Evolutionary conservation across 2,329 filamentous ascomycete genomes (phyloP), one percentile per base, ranked within the genome.

Genomic region (Didymella keratinophila): DNA sequence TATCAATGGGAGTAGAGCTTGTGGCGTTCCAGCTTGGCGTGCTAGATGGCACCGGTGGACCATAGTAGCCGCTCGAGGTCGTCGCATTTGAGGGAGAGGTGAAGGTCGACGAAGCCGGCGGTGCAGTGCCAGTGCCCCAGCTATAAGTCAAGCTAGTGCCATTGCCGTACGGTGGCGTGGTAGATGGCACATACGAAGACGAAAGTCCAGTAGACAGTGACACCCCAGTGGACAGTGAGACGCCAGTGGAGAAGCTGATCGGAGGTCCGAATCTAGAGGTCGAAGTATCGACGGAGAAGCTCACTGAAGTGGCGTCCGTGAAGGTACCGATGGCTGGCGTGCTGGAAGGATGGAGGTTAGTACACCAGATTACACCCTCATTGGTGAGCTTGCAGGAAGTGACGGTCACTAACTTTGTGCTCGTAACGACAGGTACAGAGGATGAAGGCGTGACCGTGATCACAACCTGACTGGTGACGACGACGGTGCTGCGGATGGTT

Each of bases 221-320:
- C 7, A 52, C 36, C 10, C 44, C 43, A 36, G 54, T 57, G 2
- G 54, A 51, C 23, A 25, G 23, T 7, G 45, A 18, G 8, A 36
- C 43, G 14, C 27, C 28, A 34, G 18, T 50, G 6, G 49, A 39
- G 42, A 56, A 39, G 47, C 42, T 51, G 41, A 41, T 37, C 2
- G 42, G 43, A 21, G 53, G 53, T 4, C 46, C 44, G 10, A 21
- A 30, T 1, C 61, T 53, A 6, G 61, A 55, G 20, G 63, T 58
- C 21, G 57, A 51, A 34, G 30, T 51, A n/a, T 50, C 60, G 39
- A 60, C 53, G 11, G 54, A 39, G 18, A 58, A 71, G 60, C 66
- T 71, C 11, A 62, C 64, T 11, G 60, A 54, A 23, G 62, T 65
- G 27, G 59, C 67, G 11, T 66, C 67, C 1, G 65, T 69, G 23